Evolutionary conservation across 805 yeast species (phyloP), one percentile per base, ranked within the genome.

Genomic region (Yamadazyma paraphyllophila): DNA sequence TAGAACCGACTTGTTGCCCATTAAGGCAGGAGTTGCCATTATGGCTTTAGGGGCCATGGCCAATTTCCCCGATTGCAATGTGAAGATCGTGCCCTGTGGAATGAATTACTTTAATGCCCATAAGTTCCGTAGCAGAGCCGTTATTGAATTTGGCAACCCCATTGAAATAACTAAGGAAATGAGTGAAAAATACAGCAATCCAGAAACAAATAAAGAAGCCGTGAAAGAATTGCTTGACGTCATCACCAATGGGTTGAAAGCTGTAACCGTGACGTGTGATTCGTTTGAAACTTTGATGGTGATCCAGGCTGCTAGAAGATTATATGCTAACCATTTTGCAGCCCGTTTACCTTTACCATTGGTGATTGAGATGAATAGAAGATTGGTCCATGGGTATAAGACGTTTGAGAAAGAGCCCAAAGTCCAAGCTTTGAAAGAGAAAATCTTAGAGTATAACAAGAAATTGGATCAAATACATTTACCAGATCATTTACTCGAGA

Each of bases 31-130:
- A 51, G 97, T 94, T 7, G 97, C 97, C 2, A 86, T 92, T 46
- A 94, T 92, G 98, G 99, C 98, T 0, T 73, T 94, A 26, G 99
- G 98, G 7, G 94, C 98, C 8, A 80, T 91, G 81, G 86, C 82
- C 17, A 75, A 80, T 48, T 78, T 87, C 55, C 89, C 94, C 0
- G 77, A 78, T 37, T 81, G 86, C 48, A 82, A 83, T 46, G 92
- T 92, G 3, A 82, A 83, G 56, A 88, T 92, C 54, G 96, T 94
- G 11, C 98, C 98, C 3, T 90, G 96, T 61, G 99, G 99, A 35
- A 85, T 94, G 92, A 92, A 92, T 66, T 92, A 92, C 66, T 92
- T 92, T 77, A 96, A 88, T 60, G 92, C 97, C 4, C 96, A 92
- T 68, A 90, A 88, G 62, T 92, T 94, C 69, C 78, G 99, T 64